These are phyloP conservation scores for Nitzschia sp. DNA, from an alignment of 108 stramenopile species.

Conservation along the genomic window DNA sequence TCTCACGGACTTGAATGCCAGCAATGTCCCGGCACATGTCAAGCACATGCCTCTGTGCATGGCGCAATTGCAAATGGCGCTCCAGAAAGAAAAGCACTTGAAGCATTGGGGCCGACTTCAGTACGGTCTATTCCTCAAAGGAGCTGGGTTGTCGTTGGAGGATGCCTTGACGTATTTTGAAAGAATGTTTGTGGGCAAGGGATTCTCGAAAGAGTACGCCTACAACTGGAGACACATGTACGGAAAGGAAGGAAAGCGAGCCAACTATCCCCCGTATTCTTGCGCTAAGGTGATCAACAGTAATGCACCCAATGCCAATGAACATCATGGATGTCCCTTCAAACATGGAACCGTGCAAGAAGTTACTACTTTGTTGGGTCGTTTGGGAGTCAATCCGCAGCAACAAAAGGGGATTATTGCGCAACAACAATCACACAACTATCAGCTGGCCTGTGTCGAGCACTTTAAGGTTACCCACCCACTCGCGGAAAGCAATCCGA, in stretches of 20 bases:
- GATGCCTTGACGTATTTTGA: slow-evolving; percentile 93
- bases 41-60: slow-evolving; percentile 96
- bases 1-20: slow-evolving; percentile 47
- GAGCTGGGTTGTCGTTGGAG: slow-evolving; percentile 91
- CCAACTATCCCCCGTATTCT: slow-evolving; percentile 87
- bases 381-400: slow-evolving; percentile 51
- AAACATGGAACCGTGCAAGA: slow-evolving; percentile 84
- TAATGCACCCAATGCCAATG: slow-evolving; percentile 69
- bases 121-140: slow-evolving; percentile 98
- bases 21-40: slow-evolving; percentile 66
- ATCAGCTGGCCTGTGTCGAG: slow-evolving; percentile 90
- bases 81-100: slow-evolving; percentile 88
- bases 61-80: slow-evolving; percentile 80
- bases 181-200: slow-evolving; percentile 86
- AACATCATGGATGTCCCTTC: slow-evolving; percentile 98
- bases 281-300: slow-evolving; percentile 95
- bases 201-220: slow-evolving; percentile 92
- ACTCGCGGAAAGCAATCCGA: slow-evolving; percentile 31
- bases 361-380: slow-evolving; percentile 54
- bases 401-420: slow-evolving; percentile 78
- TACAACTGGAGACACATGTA: slow-evolving; percentile 97
- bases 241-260: slow-evolving; percentile 98
- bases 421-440: slow-evolving; percentile 77
- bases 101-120: slow-evolving; percentile 96
- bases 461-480: slow-evolving; percentile 95